phyloP scores from a whole-genome alignment of 768 basidiomycete genomes.

The Pholiota molesta region DNA sequence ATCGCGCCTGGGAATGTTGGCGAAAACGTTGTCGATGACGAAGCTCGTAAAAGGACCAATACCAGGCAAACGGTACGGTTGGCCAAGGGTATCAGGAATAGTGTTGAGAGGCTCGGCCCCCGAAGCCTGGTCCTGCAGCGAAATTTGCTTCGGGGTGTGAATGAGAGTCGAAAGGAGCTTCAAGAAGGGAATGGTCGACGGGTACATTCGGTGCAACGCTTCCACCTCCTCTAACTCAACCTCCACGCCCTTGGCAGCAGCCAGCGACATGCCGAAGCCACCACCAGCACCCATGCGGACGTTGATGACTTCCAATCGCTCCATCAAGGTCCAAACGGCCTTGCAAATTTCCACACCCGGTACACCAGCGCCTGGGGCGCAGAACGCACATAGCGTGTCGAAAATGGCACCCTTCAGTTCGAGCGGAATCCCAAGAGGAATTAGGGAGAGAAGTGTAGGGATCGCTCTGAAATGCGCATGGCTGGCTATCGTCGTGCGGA shows the following conservation, averaged over 20 bases:
- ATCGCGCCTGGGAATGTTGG: slow-evolving; percentile 73
- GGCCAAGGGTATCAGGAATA: slow-evolving; percentile 79
- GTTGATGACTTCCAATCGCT: slow-evolving; percentile 82
- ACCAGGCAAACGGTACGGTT: slow-evolving; percentile 79
- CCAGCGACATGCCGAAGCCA: slow-evolving; percentile 46
- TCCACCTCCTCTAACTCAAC: slow-evolving; percentile 90
- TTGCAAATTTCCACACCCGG: slow-evolving; percentile 81
- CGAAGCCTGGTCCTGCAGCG: slow-evolving; percentile 58
- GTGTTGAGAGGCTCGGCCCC: slow-evolving; percentile 70
- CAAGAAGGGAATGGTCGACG: slow-evolving; percentile 88
- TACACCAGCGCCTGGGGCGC: slow-evolving; percentile 74
- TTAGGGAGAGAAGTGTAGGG: slow-evolving; percentile 74
- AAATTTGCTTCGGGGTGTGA: slow-evolving; percentile 77
- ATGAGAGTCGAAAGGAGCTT: slow-evolving; percentile 81
- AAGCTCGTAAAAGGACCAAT: slow-evolving; percentile 84
- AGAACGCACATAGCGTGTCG: slow-evolving; percentile 80
- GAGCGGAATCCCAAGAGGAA: slow-evolving; percentile 82
- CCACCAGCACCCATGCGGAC: slow-evolving; percentile 50
- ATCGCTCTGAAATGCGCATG: slow-evolving; percentile 83
- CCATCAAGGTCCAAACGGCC: slow-evolving; percentile 83
- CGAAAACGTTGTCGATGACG: slow-evolving; percentile 88
- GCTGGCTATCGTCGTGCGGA: slow-evolving; percentile 75
- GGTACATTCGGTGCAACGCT: slow-evolving; percentile 75
- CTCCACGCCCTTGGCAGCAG: slow-evolving; percentile 77
- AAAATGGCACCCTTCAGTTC: slow-evolving; percentile 89